These are phyloP conservation scores for Arthroderma sp. DNA, from an alignment of 2,329 filamentous ascomycete species.

Conservation along the genomic window DNA sequence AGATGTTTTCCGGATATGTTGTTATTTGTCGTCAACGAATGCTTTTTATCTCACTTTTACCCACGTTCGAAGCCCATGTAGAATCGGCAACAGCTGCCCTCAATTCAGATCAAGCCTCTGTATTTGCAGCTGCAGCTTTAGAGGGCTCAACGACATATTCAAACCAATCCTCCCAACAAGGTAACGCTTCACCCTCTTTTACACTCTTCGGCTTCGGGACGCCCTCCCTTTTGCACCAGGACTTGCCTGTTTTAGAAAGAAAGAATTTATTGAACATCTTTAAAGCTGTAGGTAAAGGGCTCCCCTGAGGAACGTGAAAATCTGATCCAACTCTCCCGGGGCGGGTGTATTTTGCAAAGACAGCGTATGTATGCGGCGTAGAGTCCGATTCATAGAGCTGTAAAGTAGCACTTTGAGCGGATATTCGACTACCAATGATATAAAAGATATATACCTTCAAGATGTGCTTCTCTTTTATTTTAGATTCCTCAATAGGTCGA, in stretches of 20 bases:
- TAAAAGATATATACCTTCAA: constrained; percentile 38
- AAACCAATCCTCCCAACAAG: constrained; percentile 25
- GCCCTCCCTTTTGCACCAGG: constrained; percentile 42
- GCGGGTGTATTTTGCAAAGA: constrained; percentile 40
- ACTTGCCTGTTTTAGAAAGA: constrained; percentile 43
- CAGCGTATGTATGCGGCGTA: constrained; percentile 49
- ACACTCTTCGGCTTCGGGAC: constrained; percentile 17
- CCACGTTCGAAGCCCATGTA: too few relatives aligned
- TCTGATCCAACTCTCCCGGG: constrained; percentile 22
- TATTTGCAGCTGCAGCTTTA: not conserved
- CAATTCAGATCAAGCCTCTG: not conserved
- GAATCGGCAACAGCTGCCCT: not conserved
- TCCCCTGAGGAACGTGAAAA: constrained; percentile 24
- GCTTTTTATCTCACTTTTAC: too few relatives aligned
- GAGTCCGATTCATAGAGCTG: constrained; percentile 56
- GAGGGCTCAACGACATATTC: constrained; percentile 15
- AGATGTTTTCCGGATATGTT: too few relatives aligned
- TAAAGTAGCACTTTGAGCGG: constrained; percentile 10
- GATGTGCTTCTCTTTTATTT: constrained; percentile 46
- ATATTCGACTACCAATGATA: not conserved
- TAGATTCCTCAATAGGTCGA: constrained; percentile 39
- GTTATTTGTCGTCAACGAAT: too few relatives aligned
- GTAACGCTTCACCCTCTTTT: constrained; percentile 17
- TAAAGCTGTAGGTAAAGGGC: constrained; percentile 33
- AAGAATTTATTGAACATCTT: constrained; percentile 48